Conservation (phyloP, 1,139 yeast genomes). For the Pichia cactophila region DNA sequence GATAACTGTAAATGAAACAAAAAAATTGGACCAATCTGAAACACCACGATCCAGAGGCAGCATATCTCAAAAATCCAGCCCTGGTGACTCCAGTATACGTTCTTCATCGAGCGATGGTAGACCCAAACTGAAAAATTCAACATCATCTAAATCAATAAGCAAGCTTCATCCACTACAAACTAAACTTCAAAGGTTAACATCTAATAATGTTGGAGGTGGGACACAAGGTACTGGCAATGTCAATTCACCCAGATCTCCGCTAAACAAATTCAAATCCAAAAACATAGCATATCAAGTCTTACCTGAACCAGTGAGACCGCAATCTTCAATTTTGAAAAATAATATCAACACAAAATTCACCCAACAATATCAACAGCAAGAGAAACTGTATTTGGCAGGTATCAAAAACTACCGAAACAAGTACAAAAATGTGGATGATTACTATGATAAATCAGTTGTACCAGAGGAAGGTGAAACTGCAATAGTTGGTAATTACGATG, state of each 20-base stretch:
- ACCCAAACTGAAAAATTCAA: not conserved
- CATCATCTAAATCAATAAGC: not conserved
- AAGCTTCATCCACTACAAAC: conserved; percentile 9
- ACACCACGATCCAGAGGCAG: not conserved
- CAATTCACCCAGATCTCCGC: conserved; percentile 10
- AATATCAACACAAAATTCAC: conserved; percentile 28
- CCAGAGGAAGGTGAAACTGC: conserved; percentile 31
- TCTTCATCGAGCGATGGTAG: not conserved
- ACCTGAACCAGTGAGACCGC: conserved; percentile 22
- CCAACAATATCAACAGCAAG: conserved; percentile 46
- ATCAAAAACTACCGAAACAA: conserved; percentile 25
- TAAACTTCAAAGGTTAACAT: conserved; percentile 6
- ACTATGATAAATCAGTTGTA: conserved; percentile 38
- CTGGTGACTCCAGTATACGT: not conserved
- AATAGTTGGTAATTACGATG: conserved; percentile 24
- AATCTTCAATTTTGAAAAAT: conserved; percentile 24
- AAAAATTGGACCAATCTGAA: not conserved
- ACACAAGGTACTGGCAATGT: not conserved
- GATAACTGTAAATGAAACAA: not conserved
- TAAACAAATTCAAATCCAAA: conserved; percentile 5
- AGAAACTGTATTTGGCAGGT: conserved; percentile 39
- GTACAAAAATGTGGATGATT: conserved; percentile 36
- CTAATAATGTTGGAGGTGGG: not conserved
- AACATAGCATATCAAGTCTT: conserved; percentile 7
- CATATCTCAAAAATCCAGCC: not conserved